Conservation (phyloP, 2,329 filamentous ascomycete species). For the Fusarium albidum region DNA sequence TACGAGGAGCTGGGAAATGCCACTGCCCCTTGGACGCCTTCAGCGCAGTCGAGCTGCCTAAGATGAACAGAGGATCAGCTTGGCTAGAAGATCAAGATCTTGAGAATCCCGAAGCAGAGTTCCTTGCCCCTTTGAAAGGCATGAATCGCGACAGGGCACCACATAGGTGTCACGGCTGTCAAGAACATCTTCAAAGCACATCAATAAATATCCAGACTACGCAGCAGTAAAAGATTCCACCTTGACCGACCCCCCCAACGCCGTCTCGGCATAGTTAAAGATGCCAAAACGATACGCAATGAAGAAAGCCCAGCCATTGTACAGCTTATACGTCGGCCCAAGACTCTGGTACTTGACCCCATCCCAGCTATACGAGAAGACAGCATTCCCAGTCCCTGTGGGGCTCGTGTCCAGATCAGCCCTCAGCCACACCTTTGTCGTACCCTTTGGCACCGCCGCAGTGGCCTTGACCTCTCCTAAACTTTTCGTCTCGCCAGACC, state of each 20-base stretch:
- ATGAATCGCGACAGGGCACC: too few relatives aligned
- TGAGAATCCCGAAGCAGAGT: too few relatives aligned
- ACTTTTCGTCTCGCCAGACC: conserved; percentile 28
- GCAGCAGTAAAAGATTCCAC: conserved; percentile 30
- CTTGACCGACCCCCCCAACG: conserved; percentile 47
- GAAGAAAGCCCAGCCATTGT: conserved; percentile 55
- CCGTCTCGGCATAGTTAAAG: conserved; percentile 58
- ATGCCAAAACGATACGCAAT: conserved; percentile 58
- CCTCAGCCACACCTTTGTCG: conserved; percentile 34
- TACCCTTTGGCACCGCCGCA: conserved; percentile 27
- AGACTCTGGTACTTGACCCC: conserved; percentile 27
- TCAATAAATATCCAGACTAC: too few relatives aligned
- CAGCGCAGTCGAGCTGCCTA: too few relatives aligned
- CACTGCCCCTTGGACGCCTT: too few relatives aligned
- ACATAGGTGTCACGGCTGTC: too few relatives aligned
- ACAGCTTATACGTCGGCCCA: conserved; percentile 48
- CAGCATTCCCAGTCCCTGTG: conserved; percentile 27
- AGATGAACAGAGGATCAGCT: too few relatives aligned
- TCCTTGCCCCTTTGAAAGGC: too few relatives aligned
- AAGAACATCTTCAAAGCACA: too few relatives aligned
- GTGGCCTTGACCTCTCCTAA: conserved; percentile 33
- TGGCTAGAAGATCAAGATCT: too few relatives aligned
- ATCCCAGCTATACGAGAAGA: conserved; percentile 33
- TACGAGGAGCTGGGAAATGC: too few relatives aligned
- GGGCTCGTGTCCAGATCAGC: conserved; percentile 38